A percentile compares a stretch with the other conserved stretches of the same genome.
Conservation (phyloP, 2,329 filamentous ascomycete species). For the Esteya vermicola region DNA sequence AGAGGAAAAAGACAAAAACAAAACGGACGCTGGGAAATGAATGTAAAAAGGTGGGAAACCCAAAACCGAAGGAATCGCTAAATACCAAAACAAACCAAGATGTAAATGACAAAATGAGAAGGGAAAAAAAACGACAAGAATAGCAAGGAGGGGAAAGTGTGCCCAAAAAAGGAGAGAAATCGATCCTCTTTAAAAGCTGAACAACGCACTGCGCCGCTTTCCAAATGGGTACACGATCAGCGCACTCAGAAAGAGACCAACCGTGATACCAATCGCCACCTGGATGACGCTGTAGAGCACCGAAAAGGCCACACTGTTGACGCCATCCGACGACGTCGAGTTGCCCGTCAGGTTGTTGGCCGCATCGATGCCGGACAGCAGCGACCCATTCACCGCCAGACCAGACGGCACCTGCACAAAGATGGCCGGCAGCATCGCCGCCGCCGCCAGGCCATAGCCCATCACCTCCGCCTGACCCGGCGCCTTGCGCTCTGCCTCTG, state of each 20-base stretch:
- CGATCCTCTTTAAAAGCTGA: slow-evolving; percentile 27
- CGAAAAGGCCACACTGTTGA: slow-evolving; percentile 34
- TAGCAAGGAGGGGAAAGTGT: not conserved
- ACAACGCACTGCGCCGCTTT: slow-evolving; percentile 42
- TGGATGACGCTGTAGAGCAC: slow-evolving; percentile 45
- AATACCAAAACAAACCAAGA: not conserved
- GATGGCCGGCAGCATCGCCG: slow-evolving; percentile 75
- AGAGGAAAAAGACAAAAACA: not conserved
- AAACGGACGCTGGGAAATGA: too few species aligned
- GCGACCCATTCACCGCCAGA: slow-evolving; percentile 43
- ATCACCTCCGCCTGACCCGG: slow-evolving; percentile 24
- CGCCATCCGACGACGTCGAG: slow-evolving; percentile 18
- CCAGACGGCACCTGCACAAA: slow-evolving; percentile 56
- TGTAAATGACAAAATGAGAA: not conserved
- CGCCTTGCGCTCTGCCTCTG: slow-evolving; percentile 10
- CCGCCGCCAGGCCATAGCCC: slow-evolving; percentile 68
- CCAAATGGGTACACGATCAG: slow-evolving; percentile 41
- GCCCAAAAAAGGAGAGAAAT: not conserved
- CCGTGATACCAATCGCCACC: slow-evolving; percentile 47
- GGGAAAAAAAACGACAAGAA: not conserved
- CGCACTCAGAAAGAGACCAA: slow-evolving; percentile 42
- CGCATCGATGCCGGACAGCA: slow-evolving; percentile 41
- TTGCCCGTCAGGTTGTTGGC: slow-evolving; percentile 40
- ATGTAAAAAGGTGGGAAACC: too few species aligned
- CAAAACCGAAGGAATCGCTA: not conserved